These are phyloP conservation scores for Copromyces sp. DNA, from an alignment of 495 filamentous ascomycete species.

Conservation along the genomic window DNA sequence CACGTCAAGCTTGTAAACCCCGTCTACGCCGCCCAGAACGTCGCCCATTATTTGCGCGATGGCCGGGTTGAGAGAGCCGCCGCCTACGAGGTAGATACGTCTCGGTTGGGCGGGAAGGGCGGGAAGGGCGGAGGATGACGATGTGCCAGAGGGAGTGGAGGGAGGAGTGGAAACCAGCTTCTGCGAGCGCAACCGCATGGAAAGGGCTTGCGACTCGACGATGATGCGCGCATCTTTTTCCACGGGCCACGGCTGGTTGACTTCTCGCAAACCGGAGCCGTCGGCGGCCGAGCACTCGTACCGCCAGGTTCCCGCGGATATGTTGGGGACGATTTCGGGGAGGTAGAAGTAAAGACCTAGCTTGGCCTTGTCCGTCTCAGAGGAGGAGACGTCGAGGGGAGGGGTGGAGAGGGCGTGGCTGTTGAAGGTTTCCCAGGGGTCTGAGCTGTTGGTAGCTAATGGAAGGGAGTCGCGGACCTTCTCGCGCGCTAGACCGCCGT, in stretches of 20 bases:
- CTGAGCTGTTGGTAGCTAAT: conserved; percentile 9
- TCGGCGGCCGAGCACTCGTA: conserved; percentile 52
- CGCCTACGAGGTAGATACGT: conserved; percentile 87
- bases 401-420: conserved; percentile 49
- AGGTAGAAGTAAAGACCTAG: conserved; percentile 89
- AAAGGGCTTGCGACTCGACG: conserved; percentile 87
- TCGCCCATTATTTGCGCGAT: conserved; percentile 74
- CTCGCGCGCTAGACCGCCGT: conserved; percentile 88
- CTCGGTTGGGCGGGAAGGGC: conserved; percentile 80
- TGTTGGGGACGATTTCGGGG: conserved; percentile 91
- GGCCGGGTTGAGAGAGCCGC: conserved; percentile 76
- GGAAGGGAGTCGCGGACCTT: conserved; percentile 56
- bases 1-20: conserved; percentile 84
- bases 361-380: conserved; percentile 50
- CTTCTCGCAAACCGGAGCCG: conserved; percentile 38
- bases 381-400: conserved; percentile 48
- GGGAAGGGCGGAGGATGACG: conserved; percentile 37
- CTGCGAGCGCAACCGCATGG: conserved; percentile 71
- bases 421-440: conserved; percentile 74
- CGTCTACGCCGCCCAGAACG: conserved; percentile 79
- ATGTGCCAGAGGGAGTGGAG: conserved; percentile 11
- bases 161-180: conserved; percentile 53
- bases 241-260: conserved; percentile 24
- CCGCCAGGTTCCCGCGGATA: conserved; percentile 72
- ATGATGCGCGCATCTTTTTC: conserved; percentile 73